These are phyloP conservation scores for Sporormia fimetaria DNA, from an alignment of 495 filamentous ascomycete species.

Conservation along the genomic window DNA sequence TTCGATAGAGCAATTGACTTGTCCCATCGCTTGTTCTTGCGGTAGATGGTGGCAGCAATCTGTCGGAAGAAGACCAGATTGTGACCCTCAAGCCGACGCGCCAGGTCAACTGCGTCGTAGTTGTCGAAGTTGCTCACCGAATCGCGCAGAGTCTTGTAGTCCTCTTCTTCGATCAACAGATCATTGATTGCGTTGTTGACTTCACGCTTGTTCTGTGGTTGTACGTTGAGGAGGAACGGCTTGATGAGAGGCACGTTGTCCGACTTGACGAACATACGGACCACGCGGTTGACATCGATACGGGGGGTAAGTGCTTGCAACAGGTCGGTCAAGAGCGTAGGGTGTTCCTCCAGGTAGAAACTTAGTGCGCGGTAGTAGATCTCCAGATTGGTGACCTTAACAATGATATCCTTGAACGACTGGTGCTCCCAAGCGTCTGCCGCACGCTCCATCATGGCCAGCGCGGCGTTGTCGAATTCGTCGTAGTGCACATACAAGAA, in stretches of 20 bases:
- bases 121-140: constrained; percentile 98
- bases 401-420: constrained; percentile 97
- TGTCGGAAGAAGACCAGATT: constrained; percentile 99
- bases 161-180: constrained; percentile 95
- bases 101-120: constrained; percentile 93
- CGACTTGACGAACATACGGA: constrained; percentile 95
- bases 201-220: constrained; percentile 91
- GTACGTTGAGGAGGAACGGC: constrained; percentile 94
- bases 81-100: constrained; percentile 86
- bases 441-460: constrained; percentile 98
- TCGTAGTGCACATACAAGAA: constrained; percentile 99
- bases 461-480: constrained; percentile 95
- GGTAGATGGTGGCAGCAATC: constrained; percentile 95
- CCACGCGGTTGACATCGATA: constrained; percentile 96
- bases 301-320: constrained; percentile 82
- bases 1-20: constrained; percentile 98
- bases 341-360: constrained; percentile 97
- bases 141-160: constrained; percentile 96
- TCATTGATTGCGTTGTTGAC: constrained; percentile 99
- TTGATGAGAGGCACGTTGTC: constrained; percentile 99
- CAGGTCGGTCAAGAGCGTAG: constrained; percentile 86
- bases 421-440: constrained; percentile 99
- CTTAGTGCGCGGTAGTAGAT: constrained; percentile 97
- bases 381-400: constrained; percentile 97
- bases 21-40: constrained; percentile 99